Evolutionary conservation across 306 rosid genomes (phyloP), one percentile per base, ranked within the genome.

Genomic region (Dicorynia guianensis): DNA sequence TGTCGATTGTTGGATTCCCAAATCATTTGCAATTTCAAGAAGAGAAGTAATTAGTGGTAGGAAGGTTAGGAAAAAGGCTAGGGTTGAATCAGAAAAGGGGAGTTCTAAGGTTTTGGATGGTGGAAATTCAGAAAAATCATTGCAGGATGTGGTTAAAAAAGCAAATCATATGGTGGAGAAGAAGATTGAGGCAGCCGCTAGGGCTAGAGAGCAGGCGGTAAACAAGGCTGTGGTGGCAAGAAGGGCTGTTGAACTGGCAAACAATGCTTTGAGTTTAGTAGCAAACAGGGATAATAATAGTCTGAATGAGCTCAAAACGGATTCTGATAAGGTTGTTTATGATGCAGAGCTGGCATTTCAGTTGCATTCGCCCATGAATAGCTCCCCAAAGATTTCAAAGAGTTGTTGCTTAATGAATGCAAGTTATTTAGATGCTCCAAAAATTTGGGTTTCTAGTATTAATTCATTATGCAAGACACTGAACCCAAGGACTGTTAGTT

Each of bases 1-100:
- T 58, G 87, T 83, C 34, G 93, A 92, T 82, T 89, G 96, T 67
- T 90, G 97, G 97, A 80, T 92, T 49, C 96, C 92, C 5, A 74
- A 80, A 64, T 79, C 86, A 3, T 48, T 92, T 50, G 85, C 72
- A 12, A 14, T 59, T 67, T 81, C 90, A 59, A 79, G 86, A 77
- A 83, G 85, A 69, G 71, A 74, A 12, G 71, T 66, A 40, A 15
- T 69, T 50, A 73, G 44, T 66, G 25, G 64, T 76, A 70, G 62
- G 50, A 71, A 78, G 68, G 40, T 46, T 43, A 72, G 64, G 77
- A 81, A 85, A 40, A 89, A 69, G 66, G 74, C 38, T 14, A 35
- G 67, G 54, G 52, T 48, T 77, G 64, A 61, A 2, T 63, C 49
- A 14, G 84, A 73, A 63, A 81, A 71, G 48, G 80, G 50, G 19